A percentile compares a stretch with the other conserved stretches of the same genome.
These are phyloP conservation scores for Boletellus emodensis DNA, from an alignment of 768 basidiomycete genomes.

Conservation along the genomic window DNA sequence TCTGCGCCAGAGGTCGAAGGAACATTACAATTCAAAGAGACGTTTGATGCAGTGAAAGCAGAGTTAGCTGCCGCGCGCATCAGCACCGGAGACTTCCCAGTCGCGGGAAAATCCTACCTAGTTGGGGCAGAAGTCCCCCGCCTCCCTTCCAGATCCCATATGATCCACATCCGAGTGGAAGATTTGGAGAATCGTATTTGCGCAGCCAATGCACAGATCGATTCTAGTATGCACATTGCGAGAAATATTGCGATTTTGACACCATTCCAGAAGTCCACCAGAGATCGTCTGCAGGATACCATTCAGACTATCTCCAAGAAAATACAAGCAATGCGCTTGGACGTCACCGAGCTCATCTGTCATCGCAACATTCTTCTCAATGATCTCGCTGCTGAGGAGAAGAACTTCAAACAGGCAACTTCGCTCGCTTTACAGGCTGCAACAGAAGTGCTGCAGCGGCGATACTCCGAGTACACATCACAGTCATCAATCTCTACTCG, in stretches of 20 bases:
- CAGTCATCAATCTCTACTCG: conserved; percentile 37
- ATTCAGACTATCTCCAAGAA: conserved; percentile 62
- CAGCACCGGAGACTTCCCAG: conserved; percentile 27
- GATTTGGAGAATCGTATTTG: conserved; percentile 61
- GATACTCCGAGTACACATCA: conserved; percentile 27
- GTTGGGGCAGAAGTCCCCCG: conserved; percentile 23
- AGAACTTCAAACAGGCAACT: conserved; percentile 62
- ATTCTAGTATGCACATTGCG: conserved; percentile 64
- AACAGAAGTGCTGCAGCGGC: conserved; percentile 56
- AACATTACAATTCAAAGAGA: conserved; percentile 69
- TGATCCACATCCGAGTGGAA: conserved; percentile 56
- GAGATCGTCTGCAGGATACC: conserved; percentile 64
- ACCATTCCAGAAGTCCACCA: conserved; percentile 82
- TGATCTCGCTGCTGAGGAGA: conserved; percentile 71
- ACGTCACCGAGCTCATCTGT: conserved; percentile 68
- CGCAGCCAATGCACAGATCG: conserved; percentile 53
- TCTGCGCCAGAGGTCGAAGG: conserved; percentile 55
- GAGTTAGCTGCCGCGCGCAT: conserved; percentile 60
- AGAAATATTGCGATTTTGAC: conserved; percentile 82
- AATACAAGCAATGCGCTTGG: conserved; percentile 63
- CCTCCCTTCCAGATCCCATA: conserved; percentile 47
- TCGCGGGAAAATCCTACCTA: conserved; percentile 11
- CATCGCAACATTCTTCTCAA: conserved; percentile 69
- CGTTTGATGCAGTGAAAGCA: conserved; percentile 84
- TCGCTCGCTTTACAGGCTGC: conserved; percentile 72